Conservation (phyloP, 768 basidiomycete genomes). For the Trametes gibbosa region DNA sequence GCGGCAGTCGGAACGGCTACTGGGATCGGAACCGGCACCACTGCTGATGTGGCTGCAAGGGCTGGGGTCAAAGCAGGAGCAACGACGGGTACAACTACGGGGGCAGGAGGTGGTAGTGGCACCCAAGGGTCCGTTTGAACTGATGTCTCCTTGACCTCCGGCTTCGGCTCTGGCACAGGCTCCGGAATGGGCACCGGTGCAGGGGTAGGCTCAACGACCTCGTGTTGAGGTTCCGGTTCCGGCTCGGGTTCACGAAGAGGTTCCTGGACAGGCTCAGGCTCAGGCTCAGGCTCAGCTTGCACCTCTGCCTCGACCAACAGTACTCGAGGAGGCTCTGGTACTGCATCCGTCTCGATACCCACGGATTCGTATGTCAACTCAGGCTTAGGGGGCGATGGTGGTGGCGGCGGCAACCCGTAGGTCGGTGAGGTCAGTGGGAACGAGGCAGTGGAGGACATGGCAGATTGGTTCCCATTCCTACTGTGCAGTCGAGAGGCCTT, state of each 20-base stretch:
- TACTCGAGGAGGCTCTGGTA: background rate
- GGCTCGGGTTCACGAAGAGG: slow-evolving; percentile 14
- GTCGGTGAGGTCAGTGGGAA: slow-evolving; percentile 11
- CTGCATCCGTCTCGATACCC: slow-evolving; percentile 33
- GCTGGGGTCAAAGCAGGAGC: slow-evolving; percentile 8
- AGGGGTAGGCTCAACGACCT: slow-evolving; percentile 27
- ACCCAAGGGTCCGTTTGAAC: slow-evolving; percentile 79
- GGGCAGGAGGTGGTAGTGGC: slow-evolving; percentile 38
- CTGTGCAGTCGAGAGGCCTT: slow-evolving; percentile 53
- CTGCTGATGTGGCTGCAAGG: background rate
- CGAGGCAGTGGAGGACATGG: slow-evolving; percentile 28
- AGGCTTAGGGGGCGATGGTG: slow-evolving; percentile 21
- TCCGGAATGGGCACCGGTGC: slow-evolving; percentile 25
- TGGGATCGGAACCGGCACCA: slow-evolving; percentile 26
- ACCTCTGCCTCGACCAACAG: background rate
- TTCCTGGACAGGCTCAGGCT: slow-evolving; percentile 13
- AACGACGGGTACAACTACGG: slow-evolving; percentile 29
- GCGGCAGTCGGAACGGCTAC: slow-evolving; percentile 30
- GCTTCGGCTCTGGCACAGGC: slow-evolving; percentile 43
- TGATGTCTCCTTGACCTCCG: slow-evolving; percentile 69
- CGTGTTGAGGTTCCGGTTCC: slow-evolving; percentile 5
- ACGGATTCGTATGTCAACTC: slow-evolving; percentile 52
- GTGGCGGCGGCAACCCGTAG: slow-evolving; percentile 1
- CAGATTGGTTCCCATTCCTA: slow-evolving; percentile 25
- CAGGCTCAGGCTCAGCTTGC: slow-evolving; percentile 8